A percentile compares a stretch with the other conserved stretches of the same genome.
phyloP scores from a whole-genome alignment of 225 moss, liverwort and hornwort species.

The Physcomitrium patens region DNA sequence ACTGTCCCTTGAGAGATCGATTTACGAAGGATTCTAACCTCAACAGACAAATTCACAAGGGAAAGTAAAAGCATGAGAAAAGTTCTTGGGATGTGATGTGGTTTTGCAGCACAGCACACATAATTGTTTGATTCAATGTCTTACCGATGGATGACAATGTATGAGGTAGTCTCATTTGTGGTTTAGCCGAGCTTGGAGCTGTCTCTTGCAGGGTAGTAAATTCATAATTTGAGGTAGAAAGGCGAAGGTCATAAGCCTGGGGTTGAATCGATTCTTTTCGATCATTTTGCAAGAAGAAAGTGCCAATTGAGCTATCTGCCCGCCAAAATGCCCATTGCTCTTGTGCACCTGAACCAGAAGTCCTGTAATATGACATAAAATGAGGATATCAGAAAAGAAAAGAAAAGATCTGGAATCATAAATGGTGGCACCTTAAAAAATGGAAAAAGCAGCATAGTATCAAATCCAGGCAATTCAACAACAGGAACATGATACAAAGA shows the following conservation, averaged over 20 bases:
- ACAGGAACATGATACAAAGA: neutral
- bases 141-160: slow-evolving; percentile 44
- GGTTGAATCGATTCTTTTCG: slow-evolving; percentile 40
- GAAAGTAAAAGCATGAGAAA: neutral
- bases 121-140: slow-evolving; percentile 10
- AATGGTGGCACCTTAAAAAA: neutral
- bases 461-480: neutral
- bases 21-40: neutral
- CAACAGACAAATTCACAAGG: neutral
- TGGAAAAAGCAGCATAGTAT: neutral
- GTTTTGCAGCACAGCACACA: too few species aligned
- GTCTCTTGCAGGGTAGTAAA: slow-evolving; percentile 79
- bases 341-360: slow-evolving; percentile 18
- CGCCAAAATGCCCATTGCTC: slow-evolving; percentile 84
- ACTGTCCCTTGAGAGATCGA: neutral
- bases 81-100: neutral
- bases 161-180: slow-evolving; percentile 27
- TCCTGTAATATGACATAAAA: slow-evolving; percentile 39
- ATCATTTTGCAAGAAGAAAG: slow-evolving; percentile 61
- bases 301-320: slow-evolving; percentile 78
- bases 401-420: neutral
- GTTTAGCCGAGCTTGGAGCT: slow-evolving; percentile 43
- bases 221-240: slow-evolving; percentile 72
- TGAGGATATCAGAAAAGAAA: neutral
- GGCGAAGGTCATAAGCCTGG: slow-evolving; percentile 71